Percentiles rank a stretch among this genome's conserved stretches.
phyloP scores from a whole-genome alignment of 805 yeast genomes.

The Lachancea sp. region DNA sequence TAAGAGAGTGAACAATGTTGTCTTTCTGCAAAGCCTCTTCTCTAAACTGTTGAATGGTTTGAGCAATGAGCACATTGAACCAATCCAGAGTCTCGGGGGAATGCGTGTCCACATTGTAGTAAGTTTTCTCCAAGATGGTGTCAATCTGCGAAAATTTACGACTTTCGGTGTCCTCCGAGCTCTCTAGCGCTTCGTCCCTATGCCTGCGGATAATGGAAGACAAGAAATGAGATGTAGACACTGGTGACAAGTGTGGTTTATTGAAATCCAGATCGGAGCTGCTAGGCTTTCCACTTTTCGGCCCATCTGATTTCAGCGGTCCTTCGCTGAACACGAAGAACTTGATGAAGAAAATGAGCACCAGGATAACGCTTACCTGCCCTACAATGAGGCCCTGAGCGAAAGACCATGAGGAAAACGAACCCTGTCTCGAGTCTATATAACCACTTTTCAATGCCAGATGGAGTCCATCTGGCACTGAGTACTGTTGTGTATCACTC shows the following conservation, averaged over 20 bases:
- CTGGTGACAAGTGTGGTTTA: constrained; percentile 12
- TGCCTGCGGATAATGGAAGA: constrained; percentile 29
- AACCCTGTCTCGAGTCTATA: not conserved
- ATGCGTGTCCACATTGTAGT: constrained; percentile 84
- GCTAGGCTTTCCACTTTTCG: constrained; percentile 30
- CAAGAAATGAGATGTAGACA: constrained; percentile 9
- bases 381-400: constrained; percentile 72
- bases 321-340: constrained; percentile 70
- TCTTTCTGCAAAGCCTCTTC: constrained; percentile 83
- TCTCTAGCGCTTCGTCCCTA: constrained; percentile 20
- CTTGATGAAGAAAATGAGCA: constrained; percentile 58
- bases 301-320: constrained; percentile 32
- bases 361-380: constrained; percentile 61
- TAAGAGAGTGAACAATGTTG: constrained; percentile 73
- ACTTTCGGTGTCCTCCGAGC: constrained; percentile 23
- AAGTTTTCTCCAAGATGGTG: constrained; percentile 78
- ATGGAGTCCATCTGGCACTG: not conserved
- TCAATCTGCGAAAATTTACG: constrained; percentile 25
- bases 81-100: constrained; percentile 89
- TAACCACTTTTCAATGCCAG: not conserved
- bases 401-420: constrained; percentile 50
- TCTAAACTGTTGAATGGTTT: constrained; percentile 77
- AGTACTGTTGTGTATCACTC: constrained; percentile 4
- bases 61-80: constrained; percentile 93
- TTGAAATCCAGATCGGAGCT: constrained; percentile 12